phyloP scores from a whole-genome alignment of 306 rosid species.

The Malus asiatica region DNA sequence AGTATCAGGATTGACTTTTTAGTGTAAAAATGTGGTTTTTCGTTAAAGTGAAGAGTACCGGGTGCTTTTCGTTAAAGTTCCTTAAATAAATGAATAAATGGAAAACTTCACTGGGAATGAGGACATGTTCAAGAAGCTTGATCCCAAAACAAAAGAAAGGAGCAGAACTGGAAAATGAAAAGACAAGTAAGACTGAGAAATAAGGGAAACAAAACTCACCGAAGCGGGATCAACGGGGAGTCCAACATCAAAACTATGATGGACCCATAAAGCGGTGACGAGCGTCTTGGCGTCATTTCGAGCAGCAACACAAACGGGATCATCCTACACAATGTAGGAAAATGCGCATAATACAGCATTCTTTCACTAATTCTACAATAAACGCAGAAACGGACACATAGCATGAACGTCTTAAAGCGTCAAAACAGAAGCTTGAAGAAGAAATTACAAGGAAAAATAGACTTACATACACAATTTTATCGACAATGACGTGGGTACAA shows the following conservation, averaged over 20 bases:
- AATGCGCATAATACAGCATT: not conserved
- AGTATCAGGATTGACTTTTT: too few relatives aligned
- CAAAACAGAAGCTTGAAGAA: not conserved
- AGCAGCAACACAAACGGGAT: constrained; percentile 71
- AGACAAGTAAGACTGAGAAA: not conserved
- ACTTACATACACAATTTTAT: constrained; percentile 47
- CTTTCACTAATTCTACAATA: not conserved
- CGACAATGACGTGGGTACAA: constrained; percentile 78
- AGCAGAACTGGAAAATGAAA: not conserved
- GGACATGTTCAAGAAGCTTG: not conserved
- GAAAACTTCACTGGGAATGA: not conserved
- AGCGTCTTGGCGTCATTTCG: constrained; percentile 59
- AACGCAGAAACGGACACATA: not conserved
- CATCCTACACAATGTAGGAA: constrained; percentile 40
- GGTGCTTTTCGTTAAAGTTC: too few relatives aligned
- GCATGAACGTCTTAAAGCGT: not conserved
- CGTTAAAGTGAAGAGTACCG: too few relatives aligned
- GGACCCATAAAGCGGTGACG: constrained; percentile 84
- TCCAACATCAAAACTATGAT: constrained; percentile 70
- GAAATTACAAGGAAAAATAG: not conserved
- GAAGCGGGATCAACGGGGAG: constrained; percentile 46
- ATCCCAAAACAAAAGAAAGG: not conserved
- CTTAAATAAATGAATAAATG: not conserved
- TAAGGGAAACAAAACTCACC: constrained; percentile 34
- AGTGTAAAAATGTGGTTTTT: too few relatives aligned